Percentiles rank a stretch among this genome's conserved stretches.
Evolutionary conservation across 305 asterid species (phyloP).

Genomic region (Fraxinus baroniana): DNA sequence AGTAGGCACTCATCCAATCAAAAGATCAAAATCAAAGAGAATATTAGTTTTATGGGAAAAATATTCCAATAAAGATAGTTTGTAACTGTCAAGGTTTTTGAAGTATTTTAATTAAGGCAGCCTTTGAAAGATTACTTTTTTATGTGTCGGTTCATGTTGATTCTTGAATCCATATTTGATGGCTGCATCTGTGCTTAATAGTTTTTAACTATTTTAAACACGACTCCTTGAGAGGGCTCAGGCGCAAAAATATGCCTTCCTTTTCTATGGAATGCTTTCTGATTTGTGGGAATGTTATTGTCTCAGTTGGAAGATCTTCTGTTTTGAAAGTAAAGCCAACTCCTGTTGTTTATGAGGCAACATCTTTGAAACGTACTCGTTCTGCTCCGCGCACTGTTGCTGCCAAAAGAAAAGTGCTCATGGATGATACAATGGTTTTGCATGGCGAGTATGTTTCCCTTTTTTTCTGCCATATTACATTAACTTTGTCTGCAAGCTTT

Average conservation of each 20-base stretch:
- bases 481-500: conserved; percentile 9
- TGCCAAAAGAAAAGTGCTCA: conserved; percentile 73
- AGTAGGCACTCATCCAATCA: not conserved
- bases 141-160: not conserved
- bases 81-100: not conserved
- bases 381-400: conserved; percentile 52
- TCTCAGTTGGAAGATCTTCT: conserved; percentile 53
- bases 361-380: conserved; percentile 68
- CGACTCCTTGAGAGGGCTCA: not conserved
- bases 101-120: not conserved
- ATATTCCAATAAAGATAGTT: not conserved
- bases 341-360: conserved; percentile 66
- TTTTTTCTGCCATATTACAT: conserved; percentile 11
- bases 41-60: not conserved
- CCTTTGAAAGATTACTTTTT: not conserved
- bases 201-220: not conserved
- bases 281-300: conserved; percentile 8
- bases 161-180: not conserved
- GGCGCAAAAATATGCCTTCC: not conserved
- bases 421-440: conserved; percentile 94
- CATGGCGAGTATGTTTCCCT: conserved; percentile 88
- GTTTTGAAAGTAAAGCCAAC: conserved; percentile 76
- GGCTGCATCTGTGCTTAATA: not conserved
- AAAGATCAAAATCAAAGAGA: not conserved
- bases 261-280: conserved; percentile 6